Percentiles rank a stretch among this genome's conserved stretches.
phyloP scores from a whole-genome alignment of 257 asterid species.

The Solanum stenotomum region DNA sequence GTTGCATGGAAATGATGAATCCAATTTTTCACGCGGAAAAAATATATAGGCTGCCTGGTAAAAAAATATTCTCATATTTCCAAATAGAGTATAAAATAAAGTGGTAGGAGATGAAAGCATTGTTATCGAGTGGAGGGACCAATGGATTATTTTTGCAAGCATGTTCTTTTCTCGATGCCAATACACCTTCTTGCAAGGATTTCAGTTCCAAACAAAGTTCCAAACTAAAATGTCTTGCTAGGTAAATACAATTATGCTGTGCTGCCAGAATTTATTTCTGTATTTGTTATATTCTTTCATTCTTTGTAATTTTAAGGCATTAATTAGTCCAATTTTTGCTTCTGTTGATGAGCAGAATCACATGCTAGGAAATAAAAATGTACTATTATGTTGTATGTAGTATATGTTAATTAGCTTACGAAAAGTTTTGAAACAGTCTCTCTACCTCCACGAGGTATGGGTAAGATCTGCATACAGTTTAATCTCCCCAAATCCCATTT shows the following conservation, averaged over 20 bases:
- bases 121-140: not conserved
- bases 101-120: not conserved
- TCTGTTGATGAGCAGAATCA: not conserved
- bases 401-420: not conserved
- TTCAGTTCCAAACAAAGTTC: not conserved
- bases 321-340: not conserved
- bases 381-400: not conserved
- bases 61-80: not conserved
- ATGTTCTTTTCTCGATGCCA: not conserved
- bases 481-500: not conserved
- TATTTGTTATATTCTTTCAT: not conserved
- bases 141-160: not conserved
- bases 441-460: not conserved
- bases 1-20: conserved; percentile 84
- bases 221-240: not conserved
- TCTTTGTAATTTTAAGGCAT: not conserved
- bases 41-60: not conserved
- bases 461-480: not conserved
- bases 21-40: not conserved
- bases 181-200: not conserved
- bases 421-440: not conserved
- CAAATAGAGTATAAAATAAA: not conserved
- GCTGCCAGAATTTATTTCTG: not conserved
- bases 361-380: not conserved
- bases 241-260: not conserved